Conservation (phyloP, 2,329 filamentous ascomycete species). For the Fusarium falciforme region DNA sequence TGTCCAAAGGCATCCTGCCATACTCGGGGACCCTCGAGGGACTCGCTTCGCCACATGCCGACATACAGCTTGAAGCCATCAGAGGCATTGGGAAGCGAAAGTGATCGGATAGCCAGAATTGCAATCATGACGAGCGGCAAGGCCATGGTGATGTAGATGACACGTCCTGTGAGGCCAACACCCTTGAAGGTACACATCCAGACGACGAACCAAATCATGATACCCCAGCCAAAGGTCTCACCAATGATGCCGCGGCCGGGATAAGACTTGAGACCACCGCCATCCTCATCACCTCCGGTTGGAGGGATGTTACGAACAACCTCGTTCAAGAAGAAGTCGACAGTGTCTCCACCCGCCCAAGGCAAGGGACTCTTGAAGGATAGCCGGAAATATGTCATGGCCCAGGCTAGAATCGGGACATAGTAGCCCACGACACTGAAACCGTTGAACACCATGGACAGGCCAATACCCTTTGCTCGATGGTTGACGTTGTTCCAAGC, state of each 20-base stretch:
- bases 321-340: conserved; percentile 36
- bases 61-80: conserved; percentile 59
- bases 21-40: conserved; percentile 48
- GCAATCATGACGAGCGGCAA: conserved; percentile 64
- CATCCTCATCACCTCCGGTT: neutral
- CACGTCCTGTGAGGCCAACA: conserved; percentile 64
- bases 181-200: conserved; percentile 69
- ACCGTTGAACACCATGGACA: conserved; percentile 61
- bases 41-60: conserved; percentile 53
- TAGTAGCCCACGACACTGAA: conserved; percentile 66
- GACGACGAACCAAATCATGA: conserved; percentile 67
- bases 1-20: conserved; percentile 68
- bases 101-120: conserved; percentile 61
- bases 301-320: conserved; percentile 49
- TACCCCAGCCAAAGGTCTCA: conserved; percentile 64
- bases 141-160: conserved; percentile 68
- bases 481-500: conserved; percentile 62
- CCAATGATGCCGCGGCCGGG: conserved; percentile 57
- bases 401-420: conserved; percentile 65
- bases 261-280: conserved; percentile 46
- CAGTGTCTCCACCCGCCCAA: conserved; percentile 53
- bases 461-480: conserved; percentile 62
- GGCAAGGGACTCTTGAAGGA: conserved; percentile 64
- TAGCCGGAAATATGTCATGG: conserved; percentile 66
- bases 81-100: conserved; percentile 62